These are phyloP conservation scores for Camelina sativa DNA, from an alignment of 345 rosid species.

Conservation along the genomic window DNA sequence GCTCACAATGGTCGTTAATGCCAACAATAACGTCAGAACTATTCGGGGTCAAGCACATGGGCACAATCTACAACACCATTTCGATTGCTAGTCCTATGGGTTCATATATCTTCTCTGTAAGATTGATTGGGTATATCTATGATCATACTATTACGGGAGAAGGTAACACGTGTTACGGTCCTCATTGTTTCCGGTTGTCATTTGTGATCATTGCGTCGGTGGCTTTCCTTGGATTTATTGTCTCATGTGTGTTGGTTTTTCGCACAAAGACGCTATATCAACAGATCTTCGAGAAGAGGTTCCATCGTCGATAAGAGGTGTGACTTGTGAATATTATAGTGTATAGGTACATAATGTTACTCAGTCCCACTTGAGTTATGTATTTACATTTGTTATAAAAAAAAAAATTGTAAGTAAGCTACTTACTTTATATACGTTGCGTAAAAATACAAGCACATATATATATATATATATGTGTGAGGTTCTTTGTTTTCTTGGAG, in stretches of 20 bases:
- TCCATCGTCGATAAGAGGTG: constrained; percentile 24
- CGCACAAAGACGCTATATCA: constrained; percentile 67
- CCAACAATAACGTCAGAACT: constrained; percentile 73
- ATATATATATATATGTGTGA: not conserved
- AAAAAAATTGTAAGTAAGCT: not conserved
- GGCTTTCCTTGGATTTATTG: constrained; percentile 61
- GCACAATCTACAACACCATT: constrained; percentile 82
- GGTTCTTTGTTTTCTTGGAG: not conserved
- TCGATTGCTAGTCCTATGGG: constrained; percentile 81
- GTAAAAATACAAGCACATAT: not conserved
- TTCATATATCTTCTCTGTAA: constrained; percentile 77
- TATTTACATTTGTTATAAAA: not conserved
- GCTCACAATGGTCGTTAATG: constrained; percentile 84
- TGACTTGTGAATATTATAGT: constrained; percentile 3
- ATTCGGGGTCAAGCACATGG: constrained; percentile 79
- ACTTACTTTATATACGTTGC: not conserved
- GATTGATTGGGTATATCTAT: constrained; percentile 75
- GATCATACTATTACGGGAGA: constrained; percentile 55
- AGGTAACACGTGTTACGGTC: constrained; percentile 60
- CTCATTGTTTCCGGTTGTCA: constrained; percentile 68
- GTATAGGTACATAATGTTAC: not conserved
- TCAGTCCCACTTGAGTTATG: constrained; percentile 4
- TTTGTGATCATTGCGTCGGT: constrained; percentile 71
- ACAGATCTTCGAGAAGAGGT: constrained; percentile 52
- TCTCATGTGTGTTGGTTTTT: constrained; percentile 54